Evolutionary conservation across 495 filamentous ascomycete species (phyloP).

Genomic region (Penicillium herquei): DNA sequence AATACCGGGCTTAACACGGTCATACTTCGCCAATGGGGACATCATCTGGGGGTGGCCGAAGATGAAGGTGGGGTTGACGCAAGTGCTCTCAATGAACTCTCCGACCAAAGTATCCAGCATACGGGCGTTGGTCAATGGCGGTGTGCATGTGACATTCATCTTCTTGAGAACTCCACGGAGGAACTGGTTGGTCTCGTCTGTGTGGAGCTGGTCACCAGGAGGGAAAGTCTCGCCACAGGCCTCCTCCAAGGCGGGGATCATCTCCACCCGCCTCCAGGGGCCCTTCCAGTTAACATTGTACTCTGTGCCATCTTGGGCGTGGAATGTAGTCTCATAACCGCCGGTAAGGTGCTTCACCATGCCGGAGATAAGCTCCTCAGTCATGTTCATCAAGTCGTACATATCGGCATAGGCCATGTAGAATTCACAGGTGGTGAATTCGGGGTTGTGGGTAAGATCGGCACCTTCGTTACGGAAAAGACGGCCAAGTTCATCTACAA

Average conservation of each 20-base stretch:
- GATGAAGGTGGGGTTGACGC: constrained; percentile 96
- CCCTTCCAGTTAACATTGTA: constrained; percentile 93
- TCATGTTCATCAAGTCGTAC: constrained; percentile 88
- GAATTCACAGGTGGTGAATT: constrained; percentile 97
- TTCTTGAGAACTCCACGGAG: constrained; percentile 81
- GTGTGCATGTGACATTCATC: constrained; percentile 83
- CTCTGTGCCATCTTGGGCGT: constrained; percentile 76
- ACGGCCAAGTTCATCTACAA: constrained; percentile 71
- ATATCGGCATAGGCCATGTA: constrained; percentile 95
- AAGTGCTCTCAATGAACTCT: constrained; percentile 92
- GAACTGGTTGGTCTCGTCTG: constrained; percentile 80
- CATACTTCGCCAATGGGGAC: constrained; percentile 95
- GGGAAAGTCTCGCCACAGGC: constrained; percentile 92
- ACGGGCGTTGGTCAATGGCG: constrained; percentile 89
- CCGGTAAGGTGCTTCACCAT: constrained; percentile 90
- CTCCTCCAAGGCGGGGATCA: constrained; percentile 93
- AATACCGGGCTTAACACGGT: constrained; percentile 75
- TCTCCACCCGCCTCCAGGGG: constrained; percentile 91
- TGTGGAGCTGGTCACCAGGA: constrained; percentile 83
- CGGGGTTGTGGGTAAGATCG: constrained; percentile 96
- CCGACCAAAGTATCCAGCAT: constrained; percentile 98
- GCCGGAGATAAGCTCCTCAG: constrained; percentile 90
- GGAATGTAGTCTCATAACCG: constrained; percentile 76
- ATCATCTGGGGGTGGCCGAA: constrained; percentile 93
- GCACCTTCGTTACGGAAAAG: constrained; percentile 95